These are phyloP conservation scores for Ramichloridium luteum DNA, from an alignment of 2,329 filamentous ascomycete species.

Conservation along the genomic window DNA sequence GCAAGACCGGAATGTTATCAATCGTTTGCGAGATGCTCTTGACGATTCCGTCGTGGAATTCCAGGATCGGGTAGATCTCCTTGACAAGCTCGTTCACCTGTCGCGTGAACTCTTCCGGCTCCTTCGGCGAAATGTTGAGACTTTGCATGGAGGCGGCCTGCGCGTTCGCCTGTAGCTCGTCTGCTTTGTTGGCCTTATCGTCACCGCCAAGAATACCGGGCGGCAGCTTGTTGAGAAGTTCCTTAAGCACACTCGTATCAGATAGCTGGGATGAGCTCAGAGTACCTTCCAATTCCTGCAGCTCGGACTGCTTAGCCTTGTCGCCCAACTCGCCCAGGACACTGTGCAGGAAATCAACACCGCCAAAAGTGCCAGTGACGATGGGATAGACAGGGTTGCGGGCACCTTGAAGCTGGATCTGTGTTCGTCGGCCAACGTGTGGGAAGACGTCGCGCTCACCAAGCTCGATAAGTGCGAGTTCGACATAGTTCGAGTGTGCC, in stretches of 20 bases:
- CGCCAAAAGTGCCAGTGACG: constrained; percentile 58
- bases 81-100: constrained; percentile 61
- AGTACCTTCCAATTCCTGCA: constrained; percentile 77
- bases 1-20: constrained; percentile 73
- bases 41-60: constrained; percentile 84
- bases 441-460: constrained; percentile 74
- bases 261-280: constrained; percentile 51
- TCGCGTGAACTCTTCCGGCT: constrained; percentile 73
- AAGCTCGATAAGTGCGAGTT: constrained; percentile 77
- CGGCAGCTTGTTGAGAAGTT: constrained; percentile 71
- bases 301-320: constrained; percentile 82
- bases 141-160: constrained; percentile 63
- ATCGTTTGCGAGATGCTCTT: constrained; percentile 65
- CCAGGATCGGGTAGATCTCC: constrained; percentile 78
- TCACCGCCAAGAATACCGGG: constrained; percentile 65
- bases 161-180: constrained; percentile 68
- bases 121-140: constrained; percentile 58
- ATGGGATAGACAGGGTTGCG: constrained; percentile 60
- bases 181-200: constrained; percentile 61
- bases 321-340: constrained; percentile 71
- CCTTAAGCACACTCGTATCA: constrained; percentile 62
- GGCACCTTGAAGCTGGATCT: constrained; percentile 56
- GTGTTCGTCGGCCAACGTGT: constrained; percentile 67
- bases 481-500: constrained; percentile 86
- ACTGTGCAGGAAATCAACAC: constrained; percentile 86